Percentiles rank a stretch among this genome's conserved stretches.
These are phyloP conservation scores for Dalbergia cochinchinensis DNA, from an alignment of 306 rosid species.

Conservation along the genomic window DNA sequence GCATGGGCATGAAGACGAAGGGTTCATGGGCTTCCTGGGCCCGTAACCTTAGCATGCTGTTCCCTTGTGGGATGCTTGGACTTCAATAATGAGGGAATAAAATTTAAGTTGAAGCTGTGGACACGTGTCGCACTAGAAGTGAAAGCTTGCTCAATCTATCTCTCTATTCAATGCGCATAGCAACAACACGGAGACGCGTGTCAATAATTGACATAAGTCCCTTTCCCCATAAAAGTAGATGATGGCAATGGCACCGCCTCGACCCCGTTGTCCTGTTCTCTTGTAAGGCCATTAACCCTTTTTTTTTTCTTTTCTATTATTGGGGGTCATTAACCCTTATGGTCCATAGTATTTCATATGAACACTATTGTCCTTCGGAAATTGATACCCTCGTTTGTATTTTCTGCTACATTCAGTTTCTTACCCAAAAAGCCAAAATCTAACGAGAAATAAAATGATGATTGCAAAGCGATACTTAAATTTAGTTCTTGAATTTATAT, in stretches of 20 bases:
- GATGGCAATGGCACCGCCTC: constrained; percentile 43
- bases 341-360: constrained; percentile 3
- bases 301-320: no score
- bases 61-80: neutral
- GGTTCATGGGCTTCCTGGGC: constrained; percentile 31
- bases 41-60: constrained; percentile 13
- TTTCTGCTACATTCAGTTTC: constrained; percentile 30
- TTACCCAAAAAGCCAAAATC: neutral
- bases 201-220: constrained; percentile 6
- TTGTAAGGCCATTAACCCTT: neutral
- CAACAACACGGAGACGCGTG: constrained; percentile 50
- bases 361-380: constrained; percentile 7
- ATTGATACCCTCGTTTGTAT: constrained; percentile 28
- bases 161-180: neutral
- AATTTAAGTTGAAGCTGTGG: neutral
- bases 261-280: constrained; percentile 40
- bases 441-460: neutral
- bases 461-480: neutral
- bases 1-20: neutral
- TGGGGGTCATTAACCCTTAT: neutral
- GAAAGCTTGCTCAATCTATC: neutral
- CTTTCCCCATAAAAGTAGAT: constrained; percentile 52
- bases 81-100: neutral
- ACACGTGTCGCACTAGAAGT: neutral
- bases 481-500: no score